A percentile compares a stretch with the other conserved stretches of the same genome.
Evolutionary conservation across 2,329 filamentous ascomycete genomes (phyloP).

Genomic region (Monilinia fructicola): DNA sequence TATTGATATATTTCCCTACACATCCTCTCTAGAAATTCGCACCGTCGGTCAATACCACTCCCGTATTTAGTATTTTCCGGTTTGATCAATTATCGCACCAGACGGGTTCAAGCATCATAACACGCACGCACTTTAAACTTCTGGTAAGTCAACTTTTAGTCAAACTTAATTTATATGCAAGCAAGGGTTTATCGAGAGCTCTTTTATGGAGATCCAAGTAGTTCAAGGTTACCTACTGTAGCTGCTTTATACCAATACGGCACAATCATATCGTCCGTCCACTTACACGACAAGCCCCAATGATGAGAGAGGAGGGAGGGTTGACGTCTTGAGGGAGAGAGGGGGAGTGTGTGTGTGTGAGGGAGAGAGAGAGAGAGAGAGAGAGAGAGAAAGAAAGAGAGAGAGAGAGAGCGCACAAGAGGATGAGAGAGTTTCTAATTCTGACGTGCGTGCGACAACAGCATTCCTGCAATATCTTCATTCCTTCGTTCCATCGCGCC

Average conservation of each 20-base stretch:
- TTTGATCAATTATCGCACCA: not conserved
- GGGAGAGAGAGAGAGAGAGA: too few relatives aligned
- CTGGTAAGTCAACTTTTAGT: not conserved
- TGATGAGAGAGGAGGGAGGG: not conserved
- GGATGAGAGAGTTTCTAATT: not conserved
- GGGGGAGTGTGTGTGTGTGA: not conserved
- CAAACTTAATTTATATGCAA: not conserved
- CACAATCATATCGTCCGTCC: not conserved
- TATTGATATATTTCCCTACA: too few relatives aligned
- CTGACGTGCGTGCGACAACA: conserved; percentile 20
- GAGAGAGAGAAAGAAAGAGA: too few relatives aligned
- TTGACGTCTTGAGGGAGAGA: not conserved
- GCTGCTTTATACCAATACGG: too few relatives aligned
- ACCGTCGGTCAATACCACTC: too few relatives aligned
- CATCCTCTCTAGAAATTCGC: too few relatives aligned
- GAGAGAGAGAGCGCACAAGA: too few relatives aligned
- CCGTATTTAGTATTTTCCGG: too few relatives aligned
- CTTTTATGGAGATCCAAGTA: not conserved
- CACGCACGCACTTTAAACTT: too few relatives aligned
- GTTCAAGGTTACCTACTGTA: not conserved
- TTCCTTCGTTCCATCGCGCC: conserved; percentile 10
- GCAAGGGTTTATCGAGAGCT: conserved; percentile 2
- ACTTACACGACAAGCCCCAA: not conserved
- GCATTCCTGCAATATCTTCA: conserved; percentile 16
- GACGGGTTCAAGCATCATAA: conserved; percentile 12